Evolutionary conservation across 2,329 filamentous ascomycete genomes (phyloP).

Genomic region (Alternaria dauci): DNA sequence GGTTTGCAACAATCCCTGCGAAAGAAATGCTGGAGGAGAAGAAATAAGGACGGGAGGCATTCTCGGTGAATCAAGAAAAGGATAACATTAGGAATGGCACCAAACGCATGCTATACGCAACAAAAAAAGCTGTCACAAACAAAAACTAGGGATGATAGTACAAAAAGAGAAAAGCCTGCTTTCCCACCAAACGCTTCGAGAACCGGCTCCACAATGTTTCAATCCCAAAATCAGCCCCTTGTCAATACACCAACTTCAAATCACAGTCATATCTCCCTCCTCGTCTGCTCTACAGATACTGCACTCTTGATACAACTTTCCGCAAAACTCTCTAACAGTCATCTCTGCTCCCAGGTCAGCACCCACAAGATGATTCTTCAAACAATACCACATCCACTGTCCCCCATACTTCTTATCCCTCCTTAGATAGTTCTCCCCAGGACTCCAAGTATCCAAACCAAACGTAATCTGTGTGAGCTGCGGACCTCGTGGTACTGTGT

Average conservation of each 20-base stretch:
- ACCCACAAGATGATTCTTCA: constrained; percentile 36
- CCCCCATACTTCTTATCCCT: constrained; percentile 31
- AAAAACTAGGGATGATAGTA: background rate
- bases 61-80: background rate
- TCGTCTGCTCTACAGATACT: constrained; percentile 29
- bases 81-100: background rate
- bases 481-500: constrained; percentile 22
- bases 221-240: background rate
- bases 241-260: background rate
- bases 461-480: constrained; percentile 45
- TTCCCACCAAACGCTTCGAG: background rate
- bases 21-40: constrained; percentile 49
- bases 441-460: constrained; percentile 46
- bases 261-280: constrained; percentile 15
- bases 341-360: constrained; percentile 29
- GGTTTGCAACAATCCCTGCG: constrained; percentile 60
- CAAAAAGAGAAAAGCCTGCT: background rate
- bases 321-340: constrained; percentile 44
- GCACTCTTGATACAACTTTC: constrained; percentile 41
- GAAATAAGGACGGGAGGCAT: background rate
- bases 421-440: constrained; percentile 46
- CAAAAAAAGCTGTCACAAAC: background rate
- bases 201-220: background rate
- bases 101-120: background rate
- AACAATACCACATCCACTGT: constrained; percentile 48